Conservation (phyloP, 805 yeast species). For the Wickerhamomyces sydowiorum region DNA sequence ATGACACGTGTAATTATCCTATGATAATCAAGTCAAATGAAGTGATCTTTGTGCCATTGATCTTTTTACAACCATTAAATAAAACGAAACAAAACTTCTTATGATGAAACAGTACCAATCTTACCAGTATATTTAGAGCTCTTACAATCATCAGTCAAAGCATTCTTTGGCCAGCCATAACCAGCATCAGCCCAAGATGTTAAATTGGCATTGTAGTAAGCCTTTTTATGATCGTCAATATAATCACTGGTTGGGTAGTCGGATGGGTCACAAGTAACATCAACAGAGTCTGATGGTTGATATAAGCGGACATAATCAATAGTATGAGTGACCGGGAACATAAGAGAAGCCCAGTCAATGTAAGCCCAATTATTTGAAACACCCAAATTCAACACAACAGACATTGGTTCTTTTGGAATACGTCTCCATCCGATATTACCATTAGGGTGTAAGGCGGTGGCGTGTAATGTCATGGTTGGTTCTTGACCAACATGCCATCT, state of each 20-base stretch:
- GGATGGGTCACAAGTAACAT: slow-evolving; percentile 78
- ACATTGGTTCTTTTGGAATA: slow-evolving; percentile 89
- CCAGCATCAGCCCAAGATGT: slow-evolving; percentile 80
- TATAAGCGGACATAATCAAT: slow-evolving; percentile 89
- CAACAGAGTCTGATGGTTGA: slow-evolving; percentile 63
- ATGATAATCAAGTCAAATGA: no score
- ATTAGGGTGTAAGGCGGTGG: slow-evolving; percentile 78
- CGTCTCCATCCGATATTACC: slow-evolving; percentile 86
- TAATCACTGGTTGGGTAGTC: slow-evolving; percentile 85
- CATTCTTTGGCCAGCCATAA: slow-evolving; percentile 60
- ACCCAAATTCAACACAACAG: slow-evolving; percentile 82
- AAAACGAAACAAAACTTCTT: no score
- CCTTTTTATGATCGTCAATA: slow-evolving; percentile 61
- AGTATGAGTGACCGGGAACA: slow-evolving; percentile 72
- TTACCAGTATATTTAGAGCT: slow-evolving; percentile 21
- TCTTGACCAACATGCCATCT: slow-evolving; percentile 82
- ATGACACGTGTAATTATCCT: no score
- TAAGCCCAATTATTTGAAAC: slow-evolving; percentile 90
- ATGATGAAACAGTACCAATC: not conserved
- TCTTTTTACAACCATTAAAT: no score
- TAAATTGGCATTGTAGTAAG: slow-evolving; percentile 62
- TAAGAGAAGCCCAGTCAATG: slow-evolving; percentile 79
- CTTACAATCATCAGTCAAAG: slow-evolving; percentile 45
- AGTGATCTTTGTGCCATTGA: no score
- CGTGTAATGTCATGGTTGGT: slow-evolving; percentile 69